These are phyloP conservation scores for Thuidium tamariscinum DNA, from an alignment of 225 moss, liverwort and hornwort species.

Conservation along the genomic window DNA sequence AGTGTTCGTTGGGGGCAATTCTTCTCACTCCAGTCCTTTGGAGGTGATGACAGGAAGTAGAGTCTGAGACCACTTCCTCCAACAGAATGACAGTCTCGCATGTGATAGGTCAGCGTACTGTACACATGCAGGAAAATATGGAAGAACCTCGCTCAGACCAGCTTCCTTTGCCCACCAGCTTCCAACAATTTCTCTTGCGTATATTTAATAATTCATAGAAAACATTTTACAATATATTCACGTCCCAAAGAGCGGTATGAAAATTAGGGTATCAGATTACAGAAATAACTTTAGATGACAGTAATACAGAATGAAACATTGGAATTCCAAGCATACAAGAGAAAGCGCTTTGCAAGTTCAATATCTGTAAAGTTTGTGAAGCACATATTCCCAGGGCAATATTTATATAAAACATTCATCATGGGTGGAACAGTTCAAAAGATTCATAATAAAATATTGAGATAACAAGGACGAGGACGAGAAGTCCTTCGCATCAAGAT, in stretches of 20 bases:
- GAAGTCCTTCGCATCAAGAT: not conserved
- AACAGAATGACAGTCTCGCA: not conserved
- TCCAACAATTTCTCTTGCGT: rapidly evolving
- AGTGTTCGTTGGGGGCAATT: too few species aligned
- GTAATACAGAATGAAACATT: not conserved
- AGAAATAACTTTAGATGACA: not conserved
- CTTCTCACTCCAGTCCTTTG: too few species aligned
- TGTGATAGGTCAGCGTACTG: not conserved
- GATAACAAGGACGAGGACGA: not conserved
- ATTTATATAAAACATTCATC: not conserved
- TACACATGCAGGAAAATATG: not conserved
- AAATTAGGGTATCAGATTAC: not conserved
- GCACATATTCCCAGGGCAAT: not conserved
- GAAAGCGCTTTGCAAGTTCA: not conserved
- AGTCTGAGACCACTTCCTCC: too few species aligned
- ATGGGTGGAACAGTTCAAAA: not conserved
- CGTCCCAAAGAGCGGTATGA: not conserved
- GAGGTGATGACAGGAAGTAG: too few species aligned
- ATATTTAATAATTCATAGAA: too few species aligned
- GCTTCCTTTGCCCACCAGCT: too few species aligned
- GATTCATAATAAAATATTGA: not conserved
- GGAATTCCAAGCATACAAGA: too few species aligned
- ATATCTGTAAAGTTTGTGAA: not conserved
- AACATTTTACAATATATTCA: too few species aligned
- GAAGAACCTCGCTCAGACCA: too few species aligned